A percentile compares a stretch with the other conserved stretches of the same genome.
Conservation (phyloP, 495 filamentous ascomycete genomes). For the Apiosordaria backusii region DNA sequence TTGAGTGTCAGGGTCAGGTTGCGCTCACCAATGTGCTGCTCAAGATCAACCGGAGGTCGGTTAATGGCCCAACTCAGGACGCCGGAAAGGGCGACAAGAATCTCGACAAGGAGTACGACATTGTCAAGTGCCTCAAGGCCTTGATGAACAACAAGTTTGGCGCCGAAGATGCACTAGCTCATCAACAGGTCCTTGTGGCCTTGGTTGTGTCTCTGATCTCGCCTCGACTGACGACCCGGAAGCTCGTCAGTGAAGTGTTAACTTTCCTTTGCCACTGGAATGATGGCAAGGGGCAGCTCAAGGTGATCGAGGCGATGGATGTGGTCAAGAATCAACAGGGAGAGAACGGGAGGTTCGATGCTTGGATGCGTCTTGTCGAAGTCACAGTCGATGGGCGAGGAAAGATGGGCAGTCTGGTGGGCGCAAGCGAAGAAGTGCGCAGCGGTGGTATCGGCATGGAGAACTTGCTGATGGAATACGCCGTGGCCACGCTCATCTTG, state of each 20-base stretch:
- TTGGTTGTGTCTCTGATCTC: conserved; percentile 85
- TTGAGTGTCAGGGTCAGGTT: conserved; percentile 96
- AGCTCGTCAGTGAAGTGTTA: conserved; percentile 92
- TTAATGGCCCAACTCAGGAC: conserved; percentile 66
- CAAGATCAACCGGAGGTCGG: conserved; percentile 87
- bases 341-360: conserved; percentile 94
- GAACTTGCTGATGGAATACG: conserved; percentile 98
- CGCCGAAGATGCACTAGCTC: conserved; percentile 90
- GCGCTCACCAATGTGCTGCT: conserved; percentile 89
- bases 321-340: conserved; percentile 82
- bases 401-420: conserved; percentile 97
- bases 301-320: conserved; percentile 91
- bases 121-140: conserved; percentile 94
- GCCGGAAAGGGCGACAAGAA: conserved; percentile 75
- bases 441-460: conserved; percentile 98
- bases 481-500: conserved; percentile 87
- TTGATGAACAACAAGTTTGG: conserved; percentile 99
- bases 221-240: conserved; percentile 84
- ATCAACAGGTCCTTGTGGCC: conserved; percentile 85
- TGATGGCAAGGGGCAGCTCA: conserved; percentile 88
- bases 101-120: conserved; percentile 93
- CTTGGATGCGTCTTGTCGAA: conserved; percentile 98
- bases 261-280: conserved; percentile 96
- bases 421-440: conserved; percentile 93
- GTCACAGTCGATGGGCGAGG: conserved; percentile 95